These are phyloP conservation scores for Calonectria crousiana DNA, from an alignment of 2,329 filamentous ascomycete genomes.

Conservation along the genomic window DNA sequence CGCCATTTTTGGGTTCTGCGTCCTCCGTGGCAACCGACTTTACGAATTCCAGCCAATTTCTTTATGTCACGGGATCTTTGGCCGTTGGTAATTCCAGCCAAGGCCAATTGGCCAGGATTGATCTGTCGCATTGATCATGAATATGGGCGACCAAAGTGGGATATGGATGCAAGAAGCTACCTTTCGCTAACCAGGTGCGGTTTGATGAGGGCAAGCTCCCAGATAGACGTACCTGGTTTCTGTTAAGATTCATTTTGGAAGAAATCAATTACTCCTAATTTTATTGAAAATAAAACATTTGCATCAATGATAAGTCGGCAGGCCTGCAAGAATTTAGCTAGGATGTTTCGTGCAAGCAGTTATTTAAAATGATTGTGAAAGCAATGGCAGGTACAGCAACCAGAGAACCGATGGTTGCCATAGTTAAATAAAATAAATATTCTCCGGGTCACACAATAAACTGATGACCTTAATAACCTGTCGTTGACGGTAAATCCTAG, in stretches of 20 bases:
- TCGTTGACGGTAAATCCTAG: too few relatives aligned
- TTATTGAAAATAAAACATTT: too few relatives aligned
- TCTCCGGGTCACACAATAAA: too few relatives aligned
- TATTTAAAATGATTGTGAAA: too few relatives aligned
- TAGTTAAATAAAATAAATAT: too few relatives aligned
- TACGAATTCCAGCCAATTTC: neutral
- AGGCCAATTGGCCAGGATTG: neutral
- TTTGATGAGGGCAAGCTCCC: neutral
- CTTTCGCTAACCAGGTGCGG: neutral
- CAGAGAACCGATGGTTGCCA: too few relatives aligned
- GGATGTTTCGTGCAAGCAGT: too few relatives aligned
- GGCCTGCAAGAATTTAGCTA: too few relatives aligned
- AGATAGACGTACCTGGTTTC: neutral
- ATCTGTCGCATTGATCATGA: neutral
- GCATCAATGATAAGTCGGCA: too few relatives aligned
- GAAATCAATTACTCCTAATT: neutral
- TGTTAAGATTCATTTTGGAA: too few relatives aligned
- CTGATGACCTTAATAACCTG: too few relatives aligned
- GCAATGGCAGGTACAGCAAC: too few relatives aligned
- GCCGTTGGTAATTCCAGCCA: neutral
- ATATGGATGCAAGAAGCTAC: neutral
- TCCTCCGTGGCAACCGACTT: neutral
- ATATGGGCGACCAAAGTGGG: neutral
- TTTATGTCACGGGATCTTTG: neutral
- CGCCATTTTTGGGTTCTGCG: neutral